Evolutionary conservation across 345 rosid genomes (phyloP), one percentile per base, ranked within the genome.

Genomic region (Pelargonium nanum): DNA sequence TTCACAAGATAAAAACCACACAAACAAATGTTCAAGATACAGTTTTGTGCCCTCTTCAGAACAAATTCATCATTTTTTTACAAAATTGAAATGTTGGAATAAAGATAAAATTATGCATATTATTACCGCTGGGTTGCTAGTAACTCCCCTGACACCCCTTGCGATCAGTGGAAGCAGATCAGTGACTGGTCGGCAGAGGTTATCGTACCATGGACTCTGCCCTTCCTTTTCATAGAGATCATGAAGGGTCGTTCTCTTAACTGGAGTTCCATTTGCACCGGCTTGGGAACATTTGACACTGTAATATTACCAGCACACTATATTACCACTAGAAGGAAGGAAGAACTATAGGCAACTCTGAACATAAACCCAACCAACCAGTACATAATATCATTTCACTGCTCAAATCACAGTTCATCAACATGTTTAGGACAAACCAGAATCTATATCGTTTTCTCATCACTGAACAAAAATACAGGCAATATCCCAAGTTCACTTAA

Each of bases 171-270:
- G 97, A 63, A 92, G 80, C 69, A 92, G 79, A 77, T 92, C 96
- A 0, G 94, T 87, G 21, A 93, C 96, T 0, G 99, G 99, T 50
- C 99, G 81, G 81, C 96, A 93, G 26, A 93, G 91, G 75, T 89
- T 93, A 66, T 93, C 99, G 73, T 93, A 93, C 99, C 99, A 93
- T 26, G 99, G 99, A 75, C 99, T 89, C 84, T 93, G 99, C 23
- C 99, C 97, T 75, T 87, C 89, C 20, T 68, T 61, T 68, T 89
- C 96, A 53, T 92, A 92, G 26, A 92, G 96, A 80, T 93, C 96
- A 34, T 89, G 99, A 69, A 93, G 89, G 6, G 81, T 67, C 0
- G 99, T 93, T 70, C 72, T 84, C 81, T 83, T 84, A 19, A 32
- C 62, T 7, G 84, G 45, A 55, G 61, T 74, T 63, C 89, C 90